Base-by-base conservation (phyloP, 2,329 filamentous ascomycete genomes). In the Aspergillus calidoustus region DNA sequence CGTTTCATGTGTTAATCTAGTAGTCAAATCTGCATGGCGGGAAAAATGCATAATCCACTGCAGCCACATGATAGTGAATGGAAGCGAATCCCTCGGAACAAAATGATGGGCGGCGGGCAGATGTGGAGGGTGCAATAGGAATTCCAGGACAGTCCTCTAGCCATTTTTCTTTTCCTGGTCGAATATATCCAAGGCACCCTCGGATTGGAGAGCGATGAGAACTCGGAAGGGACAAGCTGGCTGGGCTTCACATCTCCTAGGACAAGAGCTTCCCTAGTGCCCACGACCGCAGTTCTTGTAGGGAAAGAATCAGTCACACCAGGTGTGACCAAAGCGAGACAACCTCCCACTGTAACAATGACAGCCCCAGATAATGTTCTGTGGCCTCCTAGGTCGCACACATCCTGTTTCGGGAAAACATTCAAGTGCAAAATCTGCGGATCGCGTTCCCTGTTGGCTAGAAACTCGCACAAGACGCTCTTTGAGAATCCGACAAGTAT, bases 401-500 rank as follows among this genome's bases (percentile, higher is more conserved):
- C n/a, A 47, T 30, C 19, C 50, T 41, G 28, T 30, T 31, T 54
- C 44, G 51, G 43, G 50, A 48, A 48, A 54, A 48, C 50, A 50
- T 34, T n/a, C 50, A 28, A 49, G 52, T 49, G 30, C 50, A 54
- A 23, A 34, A 30, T 51, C 30, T 50, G 30, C 48, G 44, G 28
- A 28, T 11, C 44, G 23, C 22, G 30, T 30, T 22, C 44, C 30
- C 41, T 48, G 30, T 48, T 31, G 43, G 43, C 23, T 30, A 46
- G 51, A 54, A 50, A 59, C 57, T 59, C 57, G 57, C 51, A 59
- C 57, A 59, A 59, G 31, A 31, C 44, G 49, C 22, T 11, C 43
- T 54, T 22, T 48, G 41, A 41, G 43, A 48, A 41, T 49, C 4
- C 31, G 44, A 22, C 50, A 38, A 30, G 43, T 43, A 43, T 56